Evolutionary conservation across 2,329 filamentous ascomycete genomes (phyloP), one percentile per base, ranked within the genome.

Genomic region (Colletotrichum chlorophyti): DNA sequence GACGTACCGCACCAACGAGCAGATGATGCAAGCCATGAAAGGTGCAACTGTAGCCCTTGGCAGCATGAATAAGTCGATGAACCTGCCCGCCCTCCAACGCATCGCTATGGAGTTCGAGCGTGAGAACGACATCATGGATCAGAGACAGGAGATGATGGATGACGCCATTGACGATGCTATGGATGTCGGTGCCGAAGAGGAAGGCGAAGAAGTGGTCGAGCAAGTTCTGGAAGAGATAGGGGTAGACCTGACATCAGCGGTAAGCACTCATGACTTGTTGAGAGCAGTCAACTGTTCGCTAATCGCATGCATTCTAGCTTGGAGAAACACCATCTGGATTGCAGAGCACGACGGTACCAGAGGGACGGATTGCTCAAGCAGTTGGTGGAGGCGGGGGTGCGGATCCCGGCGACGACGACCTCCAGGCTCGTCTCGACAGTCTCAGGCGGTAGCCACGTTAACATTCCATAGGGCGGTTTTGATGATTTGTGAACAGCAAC

Each of bases 21-120:
- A 98, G 76, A 99, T 99, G 95, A 97, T 97, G 93, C 92, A 97
- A 75, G 95, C 93, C 8, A 98, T 99, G 95, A 99, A 97, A 76
- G 95, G 95, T 29, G 95, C 95, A 5, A 98, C 95, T 1, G 88
- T 89, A 75, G 88, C 97, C 3, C 81, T 99, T 7, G 93, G 93
- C 52, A 96, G 91, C 78, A 99, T 99, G 95, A 99, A 99, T 75
- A 85, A 91, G 64, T 91, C 91, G 63, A 98, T 98, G 93, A 98
- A 99, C 71, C 86, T 99, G 3, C 95, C 95, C 1, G 93, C 93
- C 15, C 81, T 99, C 29, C 94, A 98, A 74, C 87, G 94, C 57
- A 99, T 99, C 71, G 94, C 95, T 17, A 97, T 97, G 93, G 95
- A 99, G 70, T 99, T 99, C 69, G 95, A 99, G 77, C 89, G 91